A percentile compares a stretch with the other conserved stretches of the same genome.
Evolutionary conservation across 2,329 filamentous ascomycete species (phyloP).

Genomic region (Pseudopyricularia cyperi): DNA sequence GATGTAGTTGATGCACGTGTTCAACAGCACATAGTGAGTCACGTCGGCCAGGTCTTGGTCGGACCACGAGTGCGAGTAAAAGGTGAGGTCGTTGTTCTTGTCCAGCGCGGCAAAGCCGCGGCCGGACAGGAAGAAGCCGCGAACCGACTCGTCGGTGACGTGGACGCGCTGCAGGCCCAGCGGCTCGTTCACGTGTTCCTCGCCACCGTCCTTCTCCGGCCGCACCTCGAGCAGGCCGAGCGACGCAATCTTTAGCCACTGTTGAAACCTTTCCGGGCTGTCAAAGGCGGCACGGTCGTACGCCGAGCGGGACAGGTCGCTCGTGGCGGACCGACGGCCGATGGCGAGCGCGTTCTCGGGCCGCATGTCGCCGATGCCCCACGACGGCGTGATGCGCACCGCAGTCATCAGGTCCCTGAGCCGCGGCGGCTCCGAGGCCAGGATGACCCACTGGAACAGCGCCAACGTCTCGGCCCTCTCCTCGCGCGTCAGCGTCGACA

Average conservation of each 20-base stretch:
- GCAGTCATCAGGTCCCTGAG: conserved; percentile 19
- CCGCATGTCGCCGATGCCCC: conserved; percentile 5
- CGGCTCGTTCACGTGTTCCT: conserved; percentile 7
- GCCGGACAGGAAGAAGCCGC: conserved; percentile 18
- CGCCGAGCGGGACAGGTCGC: background rate
- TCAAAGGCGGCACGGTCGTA: conserved; percentile 12
- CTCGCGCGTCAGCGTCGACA: conserved; percentile 14
- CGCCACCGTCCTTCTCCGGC: conserved; percentile 8
- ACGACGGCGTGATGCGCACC: conserved; percentile 13
- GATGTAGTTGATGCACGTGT: conserved; percentile 17
- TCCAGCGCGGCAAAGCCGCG: conserved; percentile 16
- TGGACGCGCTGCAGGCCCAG: conserved; percentile 17
- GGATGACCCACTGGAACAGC: conserved; percentile 20
- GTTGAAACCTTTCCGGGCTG: conserved; percentile 15
- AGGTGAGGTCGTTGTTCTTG: background rate
- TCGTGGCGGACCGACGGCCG: conserved; percentile 1
- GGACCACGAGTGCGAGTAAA: conserved; percentile 4
- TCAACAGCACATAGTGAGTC: conserved; percentile 16
- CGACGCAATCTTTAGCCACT: conserved; percentile 17
- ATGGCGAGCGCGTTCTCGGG: conserved; percentile 12
- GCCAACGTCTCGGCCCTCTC: conserved; percentile 16
- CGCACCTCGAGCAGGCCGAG: conserved; percentile 18
- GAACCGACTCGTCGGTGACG: conserved; percentile 17
- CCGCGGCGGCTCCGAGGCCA: conserved; percentile 17
- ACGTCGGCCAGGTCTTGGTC: conserved; percentile 13